Evolutionary conservation across 345 rosid genomes (phyloP), one percentile per base, ranked within the genome.

Genomic region (Pistacia atlantica): DNA sequence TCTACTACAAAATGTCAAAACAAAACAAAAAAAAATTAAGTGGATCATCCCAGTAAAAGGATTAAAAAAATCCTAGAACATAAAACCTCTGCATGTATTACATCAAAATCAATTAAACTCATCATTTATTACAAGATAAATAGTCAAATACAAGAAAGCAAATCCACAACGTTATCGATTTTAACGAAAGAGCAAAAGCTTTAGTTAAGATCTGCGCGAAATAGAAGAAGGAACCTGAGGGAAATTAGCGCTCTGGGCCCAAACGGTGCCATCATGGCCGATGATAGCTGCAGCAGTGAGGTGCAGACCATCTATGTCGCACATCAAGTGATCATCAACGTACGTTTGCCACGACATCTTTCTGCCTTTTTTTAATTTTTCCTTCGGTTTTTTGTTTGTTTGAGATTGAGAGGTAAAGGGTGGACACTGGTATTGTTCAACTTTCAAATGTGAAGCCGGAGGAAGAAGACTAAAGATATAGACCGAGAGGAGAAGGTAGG

Each of bases 261-360:
- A 87, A 71, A 84, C 84, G 82, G 69, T 79, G 79, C 86, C 87
- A 55, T 87, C 88, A 0, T 77, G 85, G 74, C 88, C 86, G 77
- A 83, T 70, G 84, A 84, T 84, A 46, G 90, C 85, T 9, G 88
- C 86, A 52, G 86, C 65, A 25, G 81, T 57, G 55, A 87, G 85
- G 72, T 69, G 68, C 58, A 75, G 75, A 16, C 81, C 90, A 8
- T 87, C 88, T 28, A 83, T 76, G 2, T 87, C 86, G 86, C 83
- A 83, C 88, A 87, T 84, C 69, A 87, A 75, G 73, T 83, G 86
- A n/a, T 84, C 87, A 48, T 84, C 90, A 11, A 80, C 87, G 56
- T 84, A 87, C 35, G 63, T 51, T 65, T 86, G 89, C 87, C 90
- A 87, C 84, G 90, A 84, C 90, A 87, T 87, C 77, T 28, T 18